phyloP scores from a whole-genome alignment of 495 filamentous ascomycete species.

The Recurvomyces mirabilis region DNA sequence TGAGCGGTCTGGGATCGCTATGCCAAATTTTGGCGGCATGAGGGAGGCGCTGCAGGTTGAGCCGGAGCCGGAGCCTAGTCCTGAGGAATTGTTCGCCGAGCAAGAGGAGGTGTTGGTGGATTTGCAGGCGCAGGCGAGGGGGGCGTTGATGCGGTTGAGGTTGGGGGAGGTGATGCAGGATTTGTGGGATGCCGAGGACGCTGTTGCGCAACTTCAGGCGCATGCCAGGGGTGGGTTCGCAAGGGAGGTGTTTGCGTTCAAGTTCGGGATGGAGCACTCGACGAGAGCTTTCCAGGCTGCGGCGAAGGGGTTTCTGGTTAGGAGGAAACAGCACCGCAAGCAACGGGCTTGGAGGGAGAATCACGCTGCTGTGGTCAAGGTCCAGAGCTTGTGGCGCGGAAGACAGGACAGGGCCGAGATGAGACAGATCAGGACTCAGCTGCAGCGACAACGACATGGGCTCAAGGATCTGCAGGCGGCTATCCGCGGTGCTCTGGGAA shows the following conservation, averaged over 20 bases:
- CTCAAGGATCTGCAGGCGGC: conserved; percentile 46
- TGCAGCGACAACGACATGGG: conserved; percentile 47
- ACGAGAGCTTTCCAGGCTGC: conserved; percentile 76
- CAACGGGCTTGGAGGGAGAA: conserved; percentile 59
- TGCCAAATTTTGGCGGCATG: conserved; percentile 98
- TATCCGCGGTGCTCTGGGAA: conserved; percentile 30
- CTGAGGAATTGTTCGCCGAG: conserved; percentile 71
- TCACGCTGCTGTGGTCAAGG: conserved; percentile 56
- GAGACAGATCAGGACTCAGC: conserved; percentile 48
- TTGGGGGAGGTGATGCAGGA: conserved; percentile 76
- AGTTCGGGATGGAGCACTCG: conserved; percentile 53
- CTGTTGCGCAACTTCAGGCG: conserved; percentile 70
- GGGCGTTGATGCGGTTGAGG: conserved; percentile 62
- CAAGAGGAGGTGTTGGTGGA: conserved; percentile 60
- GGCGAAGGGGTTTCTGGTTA: conserved; percentile 66
- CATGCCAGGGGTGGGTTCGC: conserved; percentile 69
- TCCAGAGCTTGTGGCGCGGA: conserved; percentile 80
- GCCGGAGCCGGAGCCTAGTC: conserved; percentile 68
- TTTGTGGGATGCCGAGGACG: conserved; percentile 79
- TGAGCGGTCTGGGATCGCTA: conserved; percentile 83
- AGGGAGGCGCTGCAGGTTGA: conserved; percentile 89
- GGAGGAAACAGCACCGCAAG: conserved; percentile 48
- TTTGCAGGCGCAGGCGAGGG: conserved; percentile 78
- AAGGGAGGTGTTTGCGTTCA: conserved; percentile 59
- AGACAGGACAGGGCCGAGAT: conserved; percentile 60